phyloP scores from a whole-genome alignment of 345 rosid genomes.

The Hirschfeldia incana region DNA sequence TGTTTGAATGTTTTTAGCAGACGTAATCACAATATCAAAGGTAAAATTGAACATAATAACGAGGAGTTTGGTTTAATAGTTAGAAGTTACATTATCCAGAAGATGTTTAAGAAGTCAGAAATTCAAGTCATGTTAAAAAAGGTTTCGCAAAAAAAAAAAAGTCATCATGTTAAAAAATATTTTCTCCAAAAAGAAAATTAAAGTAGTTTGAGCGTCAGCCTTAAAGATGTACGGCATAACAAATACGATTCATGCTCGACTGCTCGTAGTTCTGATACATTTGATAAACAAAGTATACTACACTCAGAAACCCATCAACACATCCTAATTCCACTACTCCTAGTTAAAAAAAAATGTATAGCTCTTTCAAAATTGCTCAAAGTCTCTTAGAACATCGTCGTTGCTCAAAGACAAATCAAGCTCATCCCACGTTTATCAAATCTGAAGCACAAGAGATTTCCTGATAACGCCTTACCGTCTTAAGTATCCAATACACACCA shows the following conservation, averaged over 20 bases:
- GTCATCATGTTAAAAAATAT: no score
- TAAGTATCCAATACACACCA: conserved; percentile 36
- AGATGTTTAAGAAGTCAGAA: neutral
- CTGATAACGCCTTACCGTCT: neutral
- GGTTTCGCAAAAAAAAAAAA: no score
- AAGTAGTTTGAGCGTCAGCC: no score
- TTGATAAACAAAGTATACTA: neutral
- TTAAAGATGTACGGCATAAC: no score
- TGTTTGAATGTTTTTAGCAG: neutral
- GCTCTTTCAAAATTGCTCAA: conserved; percentile 10
- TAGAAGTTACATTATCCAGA: neutral
- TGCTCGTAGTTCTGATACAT: neutral
- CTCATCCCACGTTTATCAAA: conserved; percentile 30
- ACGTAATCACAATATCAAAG: neutral
- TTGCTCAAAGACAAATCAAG: conserved; percentile 31
- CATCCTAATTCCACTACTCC: neutral
- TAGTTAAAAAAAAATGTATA: neutral
- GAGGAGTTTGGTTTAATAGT: neutral
- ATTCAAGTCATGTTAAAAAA: no score
- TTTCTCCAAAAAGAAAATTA: no score
- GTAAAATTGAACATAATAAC: neutral
- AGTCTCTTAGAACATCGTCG: conserved; percentile 23
- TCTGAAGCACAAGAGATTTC: conserved; percentile 12
- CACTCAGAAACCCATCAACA: neutral
- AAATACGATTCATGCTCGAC: no score